Percentiles rank a stretch among this genome's conserved stretches.
phyloP scores from a whole-genome alignment of 2,329 filamentous ascomycete species.

The Aureobasidium sp. region DNA sequence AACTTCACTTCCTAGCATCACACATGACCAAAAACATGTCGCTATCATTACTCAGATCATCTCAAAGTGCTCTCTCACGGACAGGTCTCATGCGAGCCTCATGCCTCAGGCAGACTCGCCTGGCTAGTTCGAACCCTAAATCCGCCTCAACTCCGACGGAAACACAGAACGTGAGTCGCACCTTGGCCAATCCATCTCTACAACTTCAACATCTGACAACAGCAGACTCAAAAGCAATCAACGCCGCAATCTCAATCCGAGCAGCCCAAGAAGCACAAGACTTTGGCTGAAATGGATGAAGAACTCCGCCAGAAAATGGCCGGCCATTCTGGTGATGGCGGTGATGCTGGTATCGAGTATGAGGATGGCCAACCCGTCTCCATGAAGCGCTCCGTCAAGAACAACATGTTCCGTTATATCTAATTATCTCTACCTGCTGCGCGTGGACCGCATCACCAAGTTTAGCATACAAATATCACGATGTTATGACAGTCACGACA shows the following conservation, averaged over 20 bases:
- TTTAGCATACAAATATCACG: too few relatives aligned
- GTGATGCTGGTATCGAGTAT: slow-evolving; percentile 62
- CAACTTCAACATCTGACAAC: neutral
- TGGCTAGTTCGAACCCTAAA: slow-evolving; percentile 8
- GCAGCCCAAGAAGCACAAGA: slow-evolving; percentile 35
- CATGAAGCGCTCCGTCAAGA: slow-evolving; percentile 65
- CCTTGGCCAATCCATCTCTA: too few relatives aligned
- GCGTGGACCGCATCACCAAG: too few relatives aligned
- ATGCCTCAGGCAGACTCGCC: neutral
- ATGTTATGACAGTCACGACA: too few relatives aligned
- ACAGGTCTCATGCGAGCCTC: neutral
- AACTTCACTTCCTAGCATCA: neutral
- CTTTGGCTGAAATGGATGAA: slow-evolving; percentile 55
- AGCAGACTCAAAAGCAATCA: neutral
- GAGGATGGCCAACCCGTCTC: slow-evolving; percentile 64
- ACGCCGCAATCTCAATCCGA: neutral
- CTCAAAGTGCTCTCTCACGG: neutral
- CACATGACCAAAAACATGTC: neutral
- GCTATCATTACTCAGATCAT: neutral
- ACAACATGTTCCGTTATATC: slow-evolving; percentile 71
- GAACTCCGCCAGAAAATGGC: slow-evolving; percentile 60
- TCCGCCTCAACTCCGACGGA: slow-evolving; percentile 3
- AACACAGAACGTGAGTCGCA: neutral
- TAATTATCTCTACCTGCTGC: slow-evolving; percentile 21
- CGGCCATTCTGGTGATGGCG: slow-evolving; percentile 54